Conservation (phyloP, 208 protist species). For the Wallacemonas rigidus region DNA sequence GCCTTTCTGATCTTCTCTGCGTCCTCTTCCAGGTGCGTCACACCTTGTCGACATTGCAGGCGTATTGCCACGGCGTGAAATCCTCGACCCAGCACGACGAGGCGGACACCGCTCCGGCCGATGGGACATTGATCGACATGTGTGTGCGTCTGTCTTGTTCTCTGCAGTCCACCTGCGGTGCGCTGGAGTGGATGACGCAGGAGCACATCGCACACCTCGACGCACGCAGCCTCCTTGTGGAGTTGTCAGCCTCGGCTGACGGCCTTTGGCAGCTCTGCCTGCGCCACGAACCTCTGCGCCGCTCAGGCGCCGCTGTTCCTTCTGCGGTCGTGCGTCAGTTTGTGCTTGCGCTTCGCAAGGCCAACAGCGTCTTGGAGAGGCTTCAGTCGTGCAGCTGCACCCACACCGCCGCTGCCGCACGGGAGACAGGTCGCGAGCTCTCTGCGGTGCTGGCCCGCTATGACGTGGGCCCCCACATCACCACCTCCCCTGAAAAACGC, state of each 20-base stretch:
- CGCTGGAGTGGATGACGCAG: slow-evolving; percentile 61
- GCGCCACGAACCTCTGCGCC: slow-evolving; percentile 35
- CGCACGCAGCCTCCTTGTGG: slow-evolving; percentile 33
- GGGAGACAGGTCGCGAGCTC: slow-evolving; percentile 1
- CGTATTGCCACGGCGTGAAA: slow-evolving; percentile 42
- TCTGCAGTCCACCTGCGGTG: slow-evolving; percentile 48
- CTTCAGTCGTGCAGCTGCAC: slow-evolving; percentile 24
- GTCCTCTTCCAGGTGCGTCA: slow-evolving; percentile 37
- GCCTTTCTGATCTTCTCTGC: slow-evolving; percentile 27
- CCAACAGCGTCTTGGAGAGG: slow-evolving; percentile 30
- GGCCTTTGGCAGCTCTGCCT: slow-evolving; percentile 73
- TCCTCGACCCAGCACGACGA: slow-evolving; percentile 9
- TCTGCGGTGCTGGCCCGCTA: slow-evolving; percentile 25
- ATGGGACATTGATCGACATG: slow-evolving; percentile 42
- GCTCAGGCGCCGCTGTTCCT: slow-evolving; percentile 28
- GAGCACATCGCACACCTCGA: slow-evolving; percentile 33
- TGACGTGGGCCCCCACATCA: slow-evolving; percentile 13
- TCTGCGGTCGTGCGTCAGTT: slow-evolving; percentile 25
- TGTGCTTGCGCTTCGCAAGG: slow-evolving; percentile 20
- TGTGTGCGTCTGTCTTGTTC: slow-evolving; percentile 51
- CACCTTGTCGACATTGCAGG: slow-evolving; percentile 39
- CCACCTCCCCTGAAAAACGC: slow-evolving; percentile 30
- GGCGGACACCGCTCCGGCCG: slow-evolving; percentile 7
- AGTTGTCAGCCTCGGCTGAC: slow-evolving; percentile 36
- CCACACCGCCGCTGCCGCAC: slow-evolving; percentile 21